A percentile compares a stretch with the other conserved stretches of the same genome.
phyloP scores from a whole-genome alignment of 495 filamentous ascomycete species.

The Penicillium robsamsonii region DNA sequence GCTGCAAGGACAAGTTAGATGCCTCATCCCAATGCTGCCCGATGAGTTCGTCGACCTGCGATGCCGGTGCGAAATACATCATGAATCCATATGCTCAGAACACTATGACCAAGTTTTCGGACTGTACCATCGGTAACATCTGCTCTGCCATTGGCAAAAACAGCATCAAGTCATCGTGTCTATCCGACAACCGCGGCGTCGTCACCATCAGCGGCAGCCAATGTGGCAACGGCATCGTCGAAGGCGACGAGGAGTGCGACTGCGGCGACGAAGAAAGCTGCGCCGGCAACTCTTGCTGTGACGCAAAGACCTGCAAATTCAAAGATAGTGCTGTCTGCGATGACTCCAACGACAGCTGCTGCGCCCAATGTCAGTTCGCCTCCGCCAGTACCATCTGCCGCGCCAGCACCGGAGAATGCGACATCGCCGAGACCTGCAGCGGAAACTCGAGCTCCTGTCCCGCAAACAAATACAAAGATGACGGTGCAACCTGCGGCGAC shows the following conservation, averaged over 20 bases:
- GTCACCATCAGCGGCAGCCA: constrained; percentile 80
- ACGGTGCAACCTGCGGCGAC: constrained; percentile 68
- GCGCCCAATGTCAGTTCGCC: constrained; percentile 71
- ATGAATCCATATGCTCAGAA: constrained; percentile 89
- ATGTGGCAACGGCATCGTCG: constrained; percentile 97
- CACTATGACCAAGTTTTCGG: constrained; percentile 75
- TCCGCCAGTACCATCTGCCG: constrained; percentile 71
- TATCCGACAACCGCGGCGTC: constrained; percentile 79
- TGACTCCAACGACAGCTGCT: constrained; percentile 89
- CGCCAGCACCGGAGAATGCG: constrained; percentile 71
- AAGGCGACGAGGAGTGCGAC: constrained; percentile 91
- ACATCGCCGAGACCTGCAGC: constrained; percentile 78
- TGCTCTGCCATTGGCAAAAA: constrained; percentile 85
- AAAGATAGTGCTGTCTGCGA: constrained; percentile 75
- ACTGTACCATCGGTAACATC: constrained; percentile 89
- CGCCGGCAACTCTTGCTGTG: constrained; percentile 74
- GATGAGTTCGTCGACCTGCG: constrained; percentile 62
- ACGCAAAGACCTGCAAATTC: constrained; percentile 88
- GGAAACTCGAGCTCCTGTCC: constrained; percentile 75
- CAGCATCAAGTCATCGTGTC: constrained; percentile 71
- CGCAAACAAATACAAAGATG: constrained; percentile 59
- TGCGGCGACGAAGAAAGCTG: constrained; percentile 78
- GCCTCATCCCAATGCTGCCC: constrained; percentile 84
- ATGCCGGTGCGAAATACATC: constrained; percentile 76
- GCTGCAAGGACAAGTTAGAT: constrained; percentile 63